Evolutionary conservation across 208 protist genomes (phyloP), one percentile per base, ranked within the genome.

Genomic region (Leishmania arabica): DNA sequence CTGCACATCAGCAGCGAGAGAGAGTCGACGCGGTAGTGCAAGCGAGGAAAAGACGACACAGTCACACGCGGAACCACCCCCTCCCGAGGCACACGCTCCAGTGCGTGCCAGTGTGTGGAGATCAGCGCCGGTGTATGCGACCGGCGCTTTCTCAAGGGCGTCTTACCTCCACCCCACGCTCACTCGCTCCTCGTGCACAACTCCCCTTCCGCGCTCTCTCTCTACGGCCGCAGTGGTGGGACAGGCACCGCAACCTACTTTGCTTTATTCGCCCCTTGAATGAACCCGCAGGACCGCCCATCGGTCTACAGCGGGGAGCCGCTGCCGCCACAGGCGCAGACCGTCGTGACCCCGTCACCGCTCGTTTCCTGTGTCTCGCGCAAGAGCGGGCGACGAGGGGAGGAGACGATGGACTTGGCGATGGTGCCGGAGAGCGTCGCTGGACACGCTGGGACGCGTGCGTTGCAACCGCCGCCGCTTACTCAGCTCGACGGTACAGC

Each of bases 331-430:
- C 69, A 73, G 34, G 27, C 42, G 45, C 69, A 73, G 69, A 24
- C 9, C 1, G 47, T 21, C 27, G 21, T 73, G 31, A 73, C 40
- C n/a, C 4, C 45, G 27, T 24, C 51, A 31, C 31, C n/a, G 72
- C 72, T 13, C n/a, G 17, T 13, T 19, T 27, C 6, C 13, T 13
- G 53, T 47, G n/a, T 62, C 6, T 76, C 72, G 15, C 51, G 53
- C 72, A 76, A 76, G 51, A 64, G 72, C 51, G 72, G 49, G 53
- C 72, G 72, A 62, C 72, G 72, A 42, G 72, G 31, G 31, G 72
- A 76, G 51, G 72, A 76, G 51, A 17, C 72, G 7, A 40, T 62
- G 51, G 19, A 2, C 27, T 27, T 34, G 37, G 19, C 51, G 19
- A 40, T 47, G 72, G 51, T 7, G 45, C 42, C 21, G 37, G 60